Percentiles rank a stretch among this genome's conserved stretches.
phyloP scores from a whole-genome alignment of 1,284 basidiomycete species.

The Papiliotrema fonsecae region DNA sequence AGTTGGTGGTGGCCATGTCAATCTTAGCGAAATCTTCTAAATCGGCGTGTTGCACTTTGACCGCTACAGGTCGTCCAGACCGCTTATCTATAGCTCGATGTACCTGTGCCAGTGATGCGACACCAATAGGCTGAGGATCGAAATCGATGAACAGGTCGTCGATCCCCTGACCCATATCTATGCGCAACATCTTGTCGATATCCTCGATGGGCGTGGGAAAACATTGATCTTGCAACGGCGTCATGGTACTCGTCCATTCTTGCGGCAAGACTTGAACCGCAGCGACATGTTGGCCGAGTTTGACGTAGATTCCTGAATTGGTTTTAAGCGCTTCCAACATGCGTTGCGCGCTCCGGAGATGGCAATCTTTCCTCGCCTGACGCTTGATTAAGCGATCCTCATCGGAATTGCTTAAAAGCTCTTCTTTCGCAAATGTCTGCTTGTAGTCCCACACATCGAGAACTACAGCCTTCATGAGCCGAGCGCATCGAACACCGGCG shows the following conservation, averaged over 20 bases:
- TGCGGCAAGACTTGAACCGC: constrained; percentile 66
- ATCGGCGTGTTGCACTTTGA: constrained; percentile 96
- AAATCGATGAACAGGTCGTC: constrained; percentile 64
- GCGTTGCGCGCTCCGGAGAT: constrained; percentile 69
- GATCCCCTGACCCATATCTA: constrained; percentile 39
- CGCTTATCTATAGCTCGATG: constrained; percentile 74
- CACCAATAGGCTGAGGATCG: constrained; percentile 84
- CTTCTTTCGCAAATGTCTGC: constrained; percentile 58
- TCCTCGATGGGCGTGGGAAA: constrained; percentile 41
- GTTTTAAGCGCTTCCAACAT: constrained; percentile 72
- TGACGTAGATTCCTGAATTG: constrained; percentile 62
- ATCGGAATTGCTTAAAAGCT: constrained; percentile 50
- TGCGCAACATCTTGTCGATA: constrained; percentile 40
- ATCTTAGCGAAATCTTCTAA: constrained; percentile 90
- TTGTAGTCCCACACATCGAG: constrained; percentile 76
- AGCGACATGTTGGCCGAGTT: constrained; percentile 74
- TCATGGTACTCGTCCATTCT: constrained; percentile 62
- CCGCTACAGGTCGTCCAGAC: constrained; percentile 74
- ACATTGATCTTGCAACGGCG: constrained; percentile 71
- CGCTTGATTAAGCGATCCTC: constrained; percentile 48
- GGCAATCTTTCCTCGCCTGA: constrained; percentile 68
- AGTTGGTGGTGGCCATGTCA: constrained; percentile 54
- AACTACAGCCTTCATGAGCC: constrained; percentile 51
- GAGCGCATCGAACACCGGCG: constrained; percentile 63
- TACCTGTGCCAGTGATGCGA: constrained; percentile 90